Percentiles rank a stretch among this genome's conserved stretches.
Evolutionary conservation across 2,329 filamentous ascomycete genomes (phyloP).

Genomic region (Hymenoscyphus fructigenus): DNA sequence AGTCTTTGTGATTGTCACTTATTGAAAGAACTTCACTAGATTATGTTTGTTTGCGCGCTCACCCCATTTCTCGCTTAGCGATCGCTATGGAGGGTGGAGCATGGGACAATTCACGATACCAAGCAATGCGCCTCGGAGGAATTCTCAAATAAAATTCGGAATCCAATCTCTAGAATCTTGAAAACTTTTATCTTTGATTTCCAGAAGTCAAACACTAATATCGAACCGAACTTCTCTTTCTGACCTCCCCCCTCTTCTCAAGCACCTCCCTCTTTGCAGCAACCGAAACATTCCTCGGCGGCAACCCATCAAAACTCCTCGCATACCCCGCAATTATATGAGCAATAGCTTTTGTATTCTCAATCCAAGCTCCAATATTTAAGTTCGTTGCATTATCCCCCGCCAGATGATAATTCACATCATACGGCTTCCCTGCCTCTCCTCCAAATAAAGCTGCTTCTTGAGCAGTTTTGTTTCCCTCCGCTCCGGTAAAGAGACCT

Average conservation of each 20-base stretch:
- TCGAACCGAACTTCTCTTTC: background rate
- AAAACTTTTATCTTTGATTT: background rate
- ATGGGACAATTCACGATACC: background rate
- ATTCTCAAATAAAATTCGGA: background rate
- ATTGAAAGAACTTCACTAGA: too few relatives aligned
- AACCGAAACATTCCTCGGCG: slow-evolving; percentile 4
- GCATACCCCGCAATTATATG: slow-evolving; percentile 24
- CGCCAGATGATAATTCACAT: slow-evolving; percentile 60
- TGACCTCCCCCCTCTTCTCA: background rate
- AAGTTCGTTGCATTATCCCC: slow-evolving; percentile 58
- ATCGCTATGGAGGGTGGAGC: background rate
- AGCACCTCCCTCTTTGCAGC: slow-evolving; percentile 5
- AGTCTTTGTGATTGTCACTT: too few relatives aligned
- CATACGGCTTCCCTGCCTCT: slow-evolving; percentile 55
- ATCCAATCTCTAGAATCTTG: background rate
- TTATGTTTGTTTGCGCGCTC: too few relatives aligned
- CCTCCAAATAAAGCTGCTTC: slow-evolving; percentile 69
- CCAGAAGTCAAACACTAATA: background rate
- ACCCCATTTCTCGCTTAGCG: background rate
- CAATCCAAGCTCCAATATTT: slow-evolving; percentile 57
- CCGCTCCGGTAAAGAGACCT: slow-evolving; percentile 73
- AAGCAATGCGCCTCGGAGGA: background rate
- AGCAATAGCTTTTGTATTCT: slow-evolving; percentile 51
- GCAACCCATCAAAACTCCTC: slow-evolving; percentile 17
- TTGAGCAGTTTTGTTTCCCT: slow-evolving; percentile 68